Conservation (phyloP, 306 rosid species). For the Dryas drummondii region DNA sequence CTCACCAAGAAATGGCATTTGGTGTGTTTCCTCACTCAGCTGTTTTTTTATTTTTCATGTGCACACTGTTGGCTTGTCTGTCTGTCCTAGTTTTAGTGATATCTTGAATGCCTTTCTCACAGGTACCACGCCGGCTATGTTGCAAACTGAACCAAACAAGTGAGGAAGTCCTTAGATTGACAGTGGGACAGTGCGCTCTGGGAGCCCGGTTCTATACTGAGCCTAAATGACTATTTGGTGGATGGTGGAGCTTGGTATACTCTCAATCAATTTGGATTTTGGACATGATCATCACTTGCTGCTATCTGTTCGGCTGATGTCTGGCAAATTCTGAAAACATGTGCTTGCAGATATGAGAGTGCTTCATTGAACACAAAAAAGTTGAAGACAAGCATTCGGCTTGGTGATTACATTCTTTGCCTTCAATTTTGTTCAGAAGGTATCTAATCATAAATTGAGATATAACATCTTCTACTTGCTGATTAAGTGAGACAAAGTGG, state of each 20-base stretch:
- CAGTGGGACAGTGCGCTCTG: constrained; percentile 64
- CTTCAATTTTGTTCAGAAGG: constrained; percentile 18
- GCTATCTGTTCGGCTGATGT: background rate
- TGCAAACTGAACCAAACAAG: constrained; percentile 46
- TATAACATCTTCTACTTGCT: background rate
- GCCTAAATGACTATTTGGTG: constrained; percentile 15
- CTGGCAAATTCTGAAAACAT: constrained; percentile 15
- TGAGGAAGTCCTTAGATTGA: constrained; percentile 50
- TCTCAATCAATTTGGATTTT: constrained; percentile 18
- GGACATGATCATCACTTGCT: constrained; percentile 21
- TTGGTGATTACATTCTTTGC: constrained; percentile 19
- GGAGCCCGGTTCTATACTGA: constrained; percentile 45
- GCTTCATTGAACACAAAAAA: background rate
- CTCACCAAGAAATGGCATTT: constrained; percentile 67
- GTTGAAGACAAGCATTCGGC: constrained; percentile 9
- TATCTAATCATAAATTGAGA: constrained; percentile 9
- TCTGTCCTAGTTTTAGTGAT: constrained; percentile 12
- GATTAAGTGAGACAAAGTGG: constrained; percentile 6
- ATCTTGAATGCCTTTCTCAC: constrained; percentile 23
- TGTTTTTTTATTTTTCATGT: constrained; percentile 1
- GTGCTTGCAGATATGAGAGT: constrained; percentile 33
- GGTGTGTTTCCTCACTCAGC: constrained; percentile 40
- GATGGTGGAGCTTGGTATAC: constrained; percentile 20
- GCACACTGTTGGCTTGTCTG: constrained; percentile 3
- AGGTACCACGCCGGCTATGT: constrained; percentile 73